Conservation (phyloP, 1,284 basidiomycete species). For the Cutaneotrichosporon spelunceum region DNA sequence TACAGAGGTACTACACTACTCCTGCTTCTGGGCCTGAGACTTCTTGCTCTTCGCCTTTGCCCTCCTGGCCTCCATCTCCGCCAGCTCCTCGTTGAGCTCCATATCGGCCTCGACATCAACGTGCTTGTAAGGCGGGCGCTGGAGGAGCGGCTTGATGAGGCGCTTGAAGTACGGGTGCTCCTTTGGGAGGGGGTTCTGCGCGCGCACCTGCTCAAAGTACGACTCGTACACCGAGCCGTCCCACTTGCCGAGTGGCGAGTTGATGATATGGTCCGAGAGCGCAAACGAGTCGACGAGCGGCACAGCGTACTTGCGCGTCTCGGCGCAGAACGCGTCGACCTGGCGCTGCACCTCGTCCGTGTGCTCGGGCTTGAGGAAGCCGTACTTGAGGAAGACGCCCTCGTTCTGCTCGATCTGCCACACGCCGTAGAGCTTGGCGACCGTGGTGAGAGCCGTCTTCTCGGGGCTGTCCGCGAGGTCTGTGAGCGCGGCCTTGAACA, state of each 20-base stretch:
- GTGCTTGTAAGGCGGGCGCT: slow-evolving; percentile 51
- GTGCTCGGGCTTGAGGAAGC: slow-evolving; percentile 53
- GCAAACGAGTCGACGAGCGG: slow-evolving; percentile 58
- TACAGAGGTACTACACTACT: slow-evolving; percentile 5
- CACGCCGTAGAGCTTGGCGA: slow-evolving; percentile 54
- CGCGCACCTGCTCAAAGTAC: slow-evolving; percentile 55
- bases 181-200: slow-evolving; percentile 47
- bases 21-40: slow-evolving; percentile 6
- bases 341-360: slow-evolving; percentile 53
- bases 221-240: slow-evolving; percentile 55
- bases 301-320: slow-evolving; percentile 54
- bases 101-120: slow-evolving; percentile 56
- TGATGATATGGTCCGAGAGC: slow-evolving; percentile 58
- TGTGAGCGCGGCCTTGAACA: slow-evolving; percentile 47
- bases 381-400: slow-evolving; percentile 57
- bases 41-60: slow-evolving; percentile 16
- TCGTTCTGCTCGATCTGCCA: slow-evolving; percentile 61
- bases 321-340: slow-evolving; percentile 55
- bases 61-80: slow-evolving; percentile 31
- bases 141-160: slow-evolving; percentile 57
- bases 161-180: slow-evolving; percentile 57
- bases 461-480: slow-evolving; percentile 32
- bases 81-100: slow-evolving; percentile 47
- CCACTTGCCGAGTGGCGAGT: slow-evolving; percentile 57
- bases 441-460: slow-evolving; percentile 46